These are phyloP conservation scores for Dichomitus squalens DNA, from an alignment of 1,284 basidiomycete genomes.

Conservation along the genomic window DNA sequence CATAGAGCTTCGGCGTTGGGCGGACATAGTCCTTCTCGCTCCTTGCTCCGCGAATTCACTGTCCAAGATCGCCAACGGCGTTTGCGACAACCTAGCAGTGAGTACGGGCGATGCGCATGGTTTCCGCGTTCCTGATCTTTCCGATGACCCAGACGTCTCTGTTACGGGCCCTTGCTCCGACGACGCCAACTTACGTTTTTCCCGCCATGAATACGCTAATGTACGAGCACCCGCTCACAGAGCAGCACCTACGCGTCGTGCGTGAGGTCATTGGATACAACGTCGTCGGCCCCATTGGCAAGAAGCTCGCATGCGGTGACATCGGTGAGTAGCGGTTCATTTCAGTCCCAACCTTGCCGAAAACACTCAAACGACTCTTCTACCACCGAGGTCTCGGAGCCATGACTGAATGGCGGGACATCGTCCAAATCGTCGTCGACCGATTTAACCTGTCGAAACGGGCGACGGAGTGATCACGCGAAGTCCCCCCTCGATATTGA, in stretches of 20 bases:
- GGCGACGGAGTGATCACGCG: not conserved
- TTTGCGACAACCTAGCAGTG: conserved; percentile 91
- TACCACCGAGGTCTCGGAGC: conserved; percentile 76
- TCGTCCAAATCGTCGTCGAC: conserved; percentile 70
- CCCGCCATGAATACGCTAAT: conserved; percentile 99
- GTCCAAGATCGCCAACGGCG: conserved; percentile 86
- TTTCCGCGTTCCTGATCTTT: not conserved
- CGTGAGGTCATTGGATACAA: conserved; percentile 77
- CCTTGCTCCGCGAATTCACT: conserved; percentile 97
- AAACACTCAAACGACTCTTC: not conserved
- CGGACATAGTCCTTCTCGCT: conserved; percentile 91
- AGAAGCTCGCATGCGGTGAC: conserved; percentile 91
- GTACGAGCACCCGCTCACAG: conserved; percentile 94
- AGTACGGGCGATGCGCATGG: conserved; percentile 27
- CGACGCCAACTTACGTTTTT: conserved; percentile 86
- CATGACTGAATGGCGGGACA: conserved; percentile 91
- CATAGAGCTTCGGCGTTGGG: conserved; percentile 96
- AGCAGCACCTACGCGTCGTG: conserved; percentile 74
- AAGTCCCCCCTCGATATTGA: not conserved
- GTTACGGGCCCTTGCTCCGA: conserved; percentile 82
- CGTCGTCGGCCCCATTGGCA: conserved; percentile 85
- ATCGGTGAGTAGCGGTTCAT: conserved; percentile 56
- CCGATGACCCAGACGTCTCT: conserved; percentile 76
- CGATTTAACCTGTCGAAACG: conserved; percentile 44
- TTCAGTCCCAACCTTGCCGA: not conserved